Conservation (phyloP, 495 filamentous ascomycete genomes). For the Pyrenula aspistea region DNA sequence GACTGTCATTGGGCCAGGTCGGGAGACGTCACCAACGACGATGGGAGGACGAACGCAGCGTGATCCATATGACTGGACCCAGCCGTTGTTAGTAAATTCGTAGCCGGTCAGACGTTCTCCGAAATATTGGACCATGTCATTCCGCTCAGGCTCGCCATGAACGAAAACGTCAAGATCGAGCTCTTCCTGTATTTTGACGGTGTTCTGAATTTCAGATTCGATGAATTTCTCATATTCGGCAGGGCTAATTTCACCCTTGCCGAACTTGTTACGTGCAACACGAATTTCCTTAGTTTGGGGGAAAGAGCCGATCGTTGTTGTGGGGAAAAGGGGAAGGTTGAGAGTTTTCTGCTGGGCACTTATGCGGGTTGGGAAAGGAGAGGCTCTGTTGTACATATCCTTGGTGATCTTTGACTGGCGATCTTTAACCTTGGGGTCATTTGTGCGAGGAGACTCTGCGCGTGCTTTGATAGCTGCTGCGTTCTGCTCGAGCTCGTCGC, state of each 20-base stretch:
- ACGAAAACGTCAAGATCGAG: conserved; percentile 93
- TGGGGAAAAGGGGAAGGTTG: conserved; percentile 91
- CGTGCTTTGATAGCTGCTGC: conserved; percentile 81
- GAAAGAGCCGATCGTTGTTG: conserved; percentile 98
- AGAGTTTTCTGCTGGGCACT: conserved; percentile 76
- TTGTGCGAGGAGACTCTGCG: conserved; percentile 83
- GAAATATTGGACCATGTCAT: conserved; percentile 99
- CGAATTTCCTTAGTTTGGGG: conserved; percentile 98
- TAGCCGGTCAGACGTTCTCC: conserved; percentile 94
- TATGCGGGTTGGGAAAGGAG: conserved; percentile 70
- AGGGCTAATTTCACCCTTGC: conserved; percentile 88
- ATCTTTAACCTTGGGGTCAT: conserved; percentile 92
- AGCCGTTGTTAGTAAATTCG: conserved; percentile 96
- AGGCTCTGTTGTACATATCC: conserved; percentile 83
- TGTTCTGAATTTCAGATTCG: conserved; percentile 88
- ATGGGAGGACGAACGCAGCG: conserved; percentile 97
- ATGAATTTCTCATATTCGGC: conserved; percentile 96
- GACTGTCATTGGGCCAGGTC: conserved; percentile 93
- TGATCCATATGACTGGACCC: conserved; percentile 97
- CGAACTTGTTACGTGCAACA: conserved; percentile 89
- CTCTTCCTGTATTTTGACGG: conserved; percentile 93
- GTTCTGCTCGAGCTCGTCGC: conserved; percentile 82
- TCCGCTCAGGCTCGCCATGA: conserved; percentile 97
- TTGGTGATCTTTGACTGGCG: conserved; percentile 76
- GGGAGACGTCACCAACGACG: conserved; percentile 95